Conservation (phyloP, 371 early-diverging fungal genomes). For the Mucor velutinosus region DNA sequence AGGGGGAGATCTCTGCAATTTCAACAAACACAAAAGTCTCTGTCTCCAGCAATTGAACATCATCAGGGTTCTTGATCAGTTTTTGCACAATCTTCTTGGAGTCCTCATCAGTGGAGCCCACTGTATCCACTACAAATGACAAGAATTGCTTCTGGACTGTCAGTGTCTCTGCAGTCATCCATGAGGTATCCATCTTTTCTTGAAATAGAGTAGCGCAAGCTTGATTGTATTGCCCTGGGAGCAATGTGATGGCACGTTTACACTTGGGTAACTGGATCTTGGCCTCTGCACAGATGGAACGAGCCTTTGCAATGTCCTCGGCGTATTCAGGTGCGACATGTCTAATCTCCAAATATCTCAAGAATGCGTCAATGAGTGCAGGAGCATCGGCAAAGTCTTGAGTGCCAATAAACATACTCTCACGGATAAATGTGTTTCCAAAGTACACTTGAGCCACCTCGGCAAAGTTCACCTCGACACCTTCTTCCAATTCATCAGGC, state of each 20-base stretch:
- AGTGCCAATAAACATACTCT: conserved; percentile 44
- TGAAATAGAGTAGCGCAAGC: conserved; percentile 54
- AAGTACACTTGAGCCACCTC: conserved; percentile 63
- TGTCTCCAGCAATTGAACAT: conserved; percentile 21
- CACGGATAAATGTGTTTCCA: conserved; percentile 50
- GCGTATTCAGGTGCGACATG: conserved; percentile 59
- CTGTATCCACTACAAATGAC: conserved; percentile 25
- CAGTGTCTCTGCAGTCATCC: conserved; percentile 25
- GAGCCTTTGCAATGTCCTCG: conserved; percentile 50
- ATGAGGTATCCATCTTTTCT: conserved; percentile 32
- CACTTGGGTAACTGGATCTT: conserved; percentile 53
- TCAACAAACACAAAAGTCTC: conserved; percentile 27
- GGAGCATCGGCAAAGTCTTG: conserved; percentile 53
- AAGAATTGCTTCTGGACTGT: conserved; percentile 29
- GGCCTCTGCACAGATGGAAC: conserved; percentile 47
- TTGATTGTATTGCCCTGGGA: conserved; percentile 52
- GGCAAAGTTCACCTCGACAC: conserved; percentile 48
- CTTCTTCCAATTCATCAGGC: conserved; percentile 52
- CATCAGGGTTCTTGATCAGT: conserved; percentile 17
- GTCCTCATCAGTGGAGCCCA: conserved; percentile 23
- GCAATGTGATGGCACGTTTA: conserved; percentile 33
- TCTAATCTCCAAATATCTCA: conserved; percentile 58
- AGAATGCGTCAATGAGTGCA: conserved; percentile 47
- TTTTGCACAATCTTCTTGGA: conserved; percentile 13
- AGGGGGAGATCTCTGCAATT: conserved; percentile 16